Evolutionary conservation across 192 early-diverging fungal genomes (phyloP).

Genomic region (Coemansia sp.): DNA sequence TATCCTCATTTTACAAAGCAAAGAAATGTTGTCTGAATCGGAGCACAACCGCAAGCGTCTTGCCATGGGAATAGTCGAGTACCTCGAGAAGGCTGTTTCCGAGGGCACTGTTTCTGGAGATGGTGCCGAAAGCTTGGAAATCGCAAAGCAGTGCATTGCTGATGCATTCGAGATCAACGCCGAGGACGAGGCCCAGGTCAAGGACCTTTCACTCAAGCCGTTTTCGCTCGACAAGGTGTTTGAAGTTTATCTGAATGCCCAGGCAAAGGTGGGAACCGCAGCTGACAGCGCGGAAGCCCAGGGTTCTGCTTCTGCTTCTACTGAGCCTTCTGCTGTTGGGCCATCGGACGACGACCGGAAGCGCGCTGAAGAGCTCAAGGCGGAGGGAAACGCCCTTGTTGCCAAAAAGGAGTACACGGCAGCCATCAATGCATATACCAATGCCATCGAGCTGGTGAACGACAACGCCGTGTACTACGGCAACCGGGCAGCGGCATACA

Average conservation of each 20-base stretch:
- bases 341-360: constrained; percentile 66
- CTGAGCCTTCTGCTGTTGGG: constrained; percentile 4
- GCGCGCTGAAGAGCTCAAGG: constrained; percentile 89
- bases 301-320: constrained; percentile 6
- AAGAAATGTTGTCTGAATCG: constrained; percentile 20
- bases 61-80: constrained; percentile 47
- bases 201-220: constrained; percentile 82
- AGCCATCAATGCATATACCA: constrained; percentile 86
- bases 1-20: constrained; percentile 9
- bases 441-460: constrained; percentile 83
- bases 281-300: neutral
- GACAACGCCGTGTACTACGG: constrained; percentile 94
- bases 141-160: constrained; percentile 91
- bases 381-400: constrained; percentile 80
- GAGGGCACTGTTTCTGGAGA: constrained; percentile 38
- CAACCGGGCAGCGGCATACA: constrained; percentile 97
- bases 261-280: constrained; percentile 61
- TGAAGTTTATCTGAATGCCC: constrained; percentile 84
- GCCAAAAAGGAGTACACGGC: constrained; percentile 77
- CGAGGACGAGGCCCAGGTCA: constrained; percentile 64
- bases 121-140: constrained; percentile 58
- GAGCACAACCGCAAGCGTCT: constrained; percentile 39
- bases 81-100: constrained; percentile 49
- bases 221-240: constrained; percentile 81
- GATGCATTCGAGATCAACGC: constrained; percentile 90